Base-by-base conservation (phyloP, 2,329 filamentous ascomycete species). In the Pyricularia sp. region DNA sequence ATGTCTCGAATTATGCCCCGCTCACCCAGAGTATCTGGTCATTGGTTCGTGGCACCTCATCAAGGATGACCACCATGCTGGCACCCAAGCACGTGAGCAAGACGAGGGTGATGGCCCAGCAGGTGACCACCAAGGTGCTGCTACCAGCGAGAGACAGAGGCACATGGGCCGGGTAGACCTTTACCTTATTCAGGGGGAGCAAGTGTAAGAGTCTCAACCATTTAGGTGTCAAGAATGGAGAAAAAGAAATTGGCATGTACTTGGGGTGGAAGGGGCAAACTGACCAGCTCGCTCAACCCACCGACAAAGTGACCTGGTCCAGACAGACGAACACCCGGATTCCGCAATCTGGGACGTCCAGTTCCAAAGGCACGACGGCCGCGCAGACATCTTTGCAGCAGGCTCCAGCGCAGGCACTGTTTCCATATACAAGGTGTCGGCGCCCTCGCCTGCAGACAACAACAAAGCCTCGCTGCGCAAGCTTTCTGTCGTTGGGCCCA, bases 331-430 rank as follows among this genome's bases (percentile, higher is more conserved):
- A 5, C 88, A 91, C 26, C 85, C 88, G 4, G 33, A 50, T 25
- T 92, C 89, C 68, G 94, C 92, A 6, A 85, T 97, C 31, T 85
- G 97, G 68, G 94, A 97, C 76, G 81, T 97, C 33, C 92, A 94
- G 73, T 98, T 97, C 77, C 87, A 90, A 70, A 87, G 86, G 1
- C 75, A 79, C 67, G 71, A 74, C 1, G 77, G 82, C 68, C 74
- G 74, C 9, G 79, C 78, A 66, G 82, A 84, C 33, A 79, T 91
- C 3, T 84, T 97, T 68, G 93, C 88, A 11, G 88, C 90, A 3
- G 92, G 92, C 10, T 92, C 91, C 1, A 97, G 93, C 71, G 92
- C 90, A 0, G 92, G 90, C 0, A 84, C 85, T 0, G 79, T 96
- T 14, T 85, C 85, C 0, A 81, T 94, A 66, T 93, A 90, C 77